Conservation (phyloP, 2,329 filamentous ascomycete species). For the Ophiostoma sp. region DNA sequence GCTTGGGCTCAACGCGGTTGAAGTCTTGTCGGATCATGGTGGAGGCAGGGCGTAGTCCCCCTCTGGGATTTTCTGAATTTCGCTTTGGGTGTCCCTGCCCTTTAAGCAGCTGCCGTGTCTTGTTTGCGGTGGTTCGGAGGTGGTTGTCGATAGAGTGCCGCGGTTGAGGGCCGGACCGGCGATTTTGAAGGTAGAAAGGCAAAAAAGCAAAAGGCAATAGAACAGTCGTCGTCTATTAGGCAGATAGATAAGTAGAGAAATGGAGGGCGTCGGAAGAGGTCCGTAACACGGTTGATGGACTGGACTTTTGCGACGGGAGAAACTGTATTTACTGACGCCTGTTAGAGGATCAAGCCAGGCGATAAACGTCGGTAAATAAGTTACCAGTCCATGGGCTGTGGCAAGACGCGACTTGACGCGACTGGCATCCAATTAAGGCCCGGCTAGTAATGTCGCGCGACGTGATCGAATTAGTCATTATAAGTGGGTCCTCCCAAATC, state of each 20-base stretch:
- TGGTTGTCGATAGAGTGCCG: not conserved
- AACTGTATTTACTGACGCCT: not conserved
- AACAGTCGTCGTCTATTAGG: too few relatives aligned
- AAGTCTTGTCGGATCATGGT: conserved; percentile 53
- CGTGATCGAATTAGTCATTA: conserved; percentile 7
- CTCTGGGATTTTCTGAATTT: not conserved
- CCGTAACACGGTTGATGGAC: too few relatives aligned
- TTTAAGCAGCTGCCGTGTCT: not conserved
- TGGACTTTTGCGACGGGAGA: not conserved
- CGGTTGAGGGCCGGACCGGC: not conserved
- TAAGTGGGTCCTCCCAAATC: not conserved
- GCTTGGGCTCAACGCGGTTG: conserved; percentile 65
- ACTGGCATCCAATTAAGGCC: conserved; percentile 22
- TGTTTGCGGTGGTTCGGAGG: not conserved
- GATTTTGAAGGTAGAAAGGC: not conserved
- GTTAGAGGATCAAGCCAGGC: not conserved
- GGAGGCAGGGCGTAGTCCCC: not conserved
- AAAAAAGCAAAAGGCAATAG: too few relatives aligned
- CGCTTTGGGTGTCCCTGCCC: not conserved
- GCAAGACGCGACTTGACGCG: conserved; percentile 30
- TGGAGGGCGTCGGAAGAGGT: not conserved
- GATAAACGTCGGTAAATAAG: not conserved
- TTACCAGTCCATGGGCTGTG: not conserved
- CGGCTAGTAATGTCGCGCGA: conserved; percentile 21
- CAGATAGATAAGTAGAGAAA: not conserved